phyloP scores from a whole-genome alignment of 108 stramenopile species.

The Cyclostephanos tholiformis region DNA sequence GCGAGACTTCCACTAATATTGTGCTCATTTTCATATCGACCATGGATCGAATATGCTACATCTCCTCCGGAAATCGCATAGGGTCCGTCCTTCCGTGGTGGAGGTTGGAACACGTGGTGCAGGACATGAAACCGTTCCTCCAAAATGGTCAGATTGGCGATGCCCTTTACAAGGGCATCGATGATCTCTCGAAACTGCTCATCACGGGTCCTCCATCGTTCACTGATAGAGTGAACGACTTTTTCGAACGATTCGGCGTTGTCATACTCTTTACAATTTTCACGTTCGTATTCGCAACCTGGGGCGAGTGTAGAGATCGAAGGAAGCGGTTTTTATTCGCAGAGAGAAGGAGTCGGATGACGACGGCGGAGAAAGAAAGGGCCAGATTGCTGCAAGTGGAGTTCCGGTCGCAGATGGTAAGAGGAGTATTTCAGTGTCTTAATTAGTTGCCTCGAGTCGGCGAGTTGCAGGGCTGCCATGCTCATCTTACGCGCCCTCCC shows the following conservation, averaged over 20 bases:
- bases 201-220: conserved; percentile 75
- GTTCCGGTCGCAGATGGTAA: conserved; percentile 56
- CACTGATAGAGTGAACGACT: conserved; percentile 69
- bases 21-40: conserved; percentile 82
- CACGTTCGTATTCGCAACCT: conserved; percentile 84
- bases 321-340: conserved; percentile 71
- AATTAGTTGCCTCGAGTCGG: conserved; percentile 14
- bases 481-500: background rate
- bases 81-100: conserved; percentile 76
- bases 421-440: conserved; percentile 9
- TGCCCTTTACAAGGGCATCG: conserved; percentile 67
- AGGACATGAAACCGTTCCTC: conserved; percentile 78
- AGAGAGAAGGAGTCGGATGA: conserved; percentile 62
- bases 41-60: conserved; percentile 84
- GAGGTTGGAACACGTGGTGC: conserved; percentile 82
- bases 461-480: background rate
- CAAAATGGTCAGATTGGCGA: conserved; percentile 66
- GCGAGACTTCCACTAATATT: conserved; percentile 34
- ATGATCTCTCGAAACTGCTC: conserved; percentile 62
- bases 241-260: conserved; percentile 74
- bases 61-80: conserved; percentile 73
- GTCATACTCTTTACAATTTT: conserved; percentile 82
- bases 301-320: conserved; percentile 86
- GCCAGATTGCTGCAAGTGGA: conserved; percentile 66
- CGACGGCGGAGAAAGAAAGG: conserved; percentile 70